Evolutionary conservation across 495 filamentous ascomycete species (phyloP), one percentile per base, ranked within the genome.

Genomic region (Hypoxylon trugodes): DNA sequence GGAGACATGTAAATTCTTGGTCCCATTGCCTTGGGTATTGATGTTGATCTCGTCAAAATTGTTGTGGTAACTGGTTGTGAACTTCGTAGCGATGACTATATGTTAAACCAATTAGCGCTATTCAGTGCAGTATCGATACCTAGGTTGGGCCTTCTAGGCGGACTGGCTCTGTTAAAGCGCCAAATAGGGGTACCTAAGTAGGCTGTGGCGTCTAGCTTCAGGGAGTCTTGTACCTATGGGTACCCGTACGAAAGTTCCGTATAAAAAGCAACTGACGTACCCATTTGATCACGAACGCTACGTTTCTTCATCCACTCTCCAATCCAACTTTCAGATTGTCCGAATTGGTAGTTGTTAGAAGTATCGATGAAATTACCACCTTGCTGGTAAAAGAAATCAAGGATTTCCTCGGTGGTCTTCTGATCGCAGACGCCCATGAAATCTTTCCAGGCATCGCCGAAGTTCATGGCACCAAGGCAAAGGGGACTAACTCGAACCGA

Each of bases 301-400:
- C 76, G 72, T 19, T 71, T 73, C 66, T 69, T 76, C 81, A 92
- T 86, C 90, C 90, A 93, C 58, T 92, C 90, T 13, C 90, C 90
- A 45, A 94, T 76, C 88, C 87, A 91, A 3, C 66, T 64, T 71
- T 93, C 90, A 4, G 87, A 89, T 51, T 91, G 76, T 57, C 85
- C 87, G 53, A 73, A 74, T 61, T 92, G 88, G 76, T 93, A 93
- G 71, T 81, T 84, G 68, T 86, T 89, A 38, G 87, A 75, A 1
- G 89, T 92, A 67, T 93, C 90, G 63, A 93, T 86, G 76, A 92
- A 91, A 74, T 93, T 93, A 24, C 90, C 90, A 21, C 65, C 90
- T 19, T 83, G 75, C 6, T 81, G 77, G 45, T 86, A 85, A 77
- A 84, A 90, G 66, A 77, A 84, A 68, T 92, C 89, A 33, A 93